A percentile compares a stretch with the other conserved stretches of the same genome.
Conservation (phyloP, 129 eudicot species). For the Scalesia atractyloides region DNA sequence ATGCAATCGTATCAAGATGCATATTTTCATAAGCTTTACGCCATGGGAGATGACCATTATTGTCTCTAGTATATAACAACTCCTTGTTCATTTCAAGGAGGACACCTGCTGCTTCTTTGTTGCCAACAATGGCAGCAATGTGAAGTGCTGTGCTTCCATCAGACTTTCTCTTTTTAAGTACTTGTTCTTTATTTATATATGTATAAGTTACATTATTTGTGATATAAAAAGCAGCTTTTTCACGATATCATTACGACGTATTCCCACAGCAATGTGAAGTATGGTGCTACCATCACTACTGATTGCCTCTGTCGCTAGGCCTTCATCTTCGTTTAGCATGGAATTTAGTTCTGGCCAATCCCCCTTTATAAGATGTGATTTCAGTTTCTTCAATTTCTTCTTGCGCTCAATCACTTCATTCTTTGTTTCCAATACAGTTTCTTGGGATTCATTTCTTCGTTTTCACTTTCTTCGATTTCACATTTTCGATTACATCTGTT, state of each 20-base stretch:
- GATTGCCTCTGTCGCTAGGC: neutral
- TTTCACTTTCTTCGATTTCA: too few relatives aligned
- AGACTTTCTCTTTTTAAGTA: neutral
- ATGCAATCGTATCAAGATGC: constrained; percentile 14
- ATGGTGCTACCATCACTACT: neutral
- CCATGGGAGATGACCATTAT: neutral
- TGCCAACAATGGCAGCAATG: constrained; percentile 20
- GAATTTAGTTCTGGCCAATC: neutral
- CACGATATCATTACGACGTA: neutral
- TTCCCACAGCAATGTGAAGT: constrained; percentile 17
- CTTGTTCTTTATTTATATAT: neutral
- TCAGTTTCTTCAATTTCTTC: neutral
- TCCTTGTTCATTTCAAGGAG: neutral
- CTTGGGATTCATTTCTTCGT: too few relatives aligned
- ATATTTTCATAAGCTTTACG: constrained; percentile 15
- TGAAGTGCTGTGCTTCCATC: constrained; percentile 28
- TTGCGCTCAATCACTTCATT: too few relatives aligned
- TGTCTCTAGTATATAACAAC: neutral
- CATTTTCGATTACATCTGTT: too few relatives aligned
- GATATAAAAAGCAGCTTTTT: neutral
- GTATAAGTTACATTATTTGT: too few relatives aligned
- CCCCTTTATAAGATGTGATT: neutral
- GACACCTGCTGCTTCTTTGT: neutral
- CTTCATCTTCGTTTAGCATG: neutral
- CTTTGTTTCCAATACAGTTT: too few relatives aligned